Evolutionary conservation across 2,329 filamentous ascomycete species (phyloP), one percentile per base, ranked within the genome.

Genomic region (Trichoderma simmonsii): DNA sequence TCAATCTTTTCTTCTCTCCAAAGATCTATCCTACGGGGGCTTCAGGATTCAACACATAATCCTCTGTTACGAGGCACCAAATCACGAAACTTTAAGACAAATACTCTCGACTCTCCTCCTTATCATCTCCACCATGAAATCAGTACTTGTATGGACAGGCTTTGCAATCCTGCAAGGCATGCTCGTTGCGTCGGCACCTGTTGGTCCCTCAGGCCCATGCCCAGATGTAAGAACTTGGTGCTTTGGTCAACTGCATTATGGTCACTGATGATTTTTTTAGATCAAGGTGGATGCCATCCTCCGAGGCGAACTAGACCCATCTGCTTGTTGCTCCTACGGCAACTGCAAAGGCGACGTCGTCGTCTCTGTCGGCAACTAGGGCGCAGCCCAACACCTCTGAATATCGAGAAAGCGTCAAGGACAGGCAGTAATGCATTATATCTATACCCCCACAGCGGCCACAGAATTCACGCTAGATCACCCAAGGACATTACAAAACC

Each of bases 291-390:
- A 82, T 73, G 79, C 79, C 15, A 88, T 88, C 51, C 82, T 88
- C 61, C 83, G 79, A 32, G 85, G 86, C 68, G 77, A 83, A 32
- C 80, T 86, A 72, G 81, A 82, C 24, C 82, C 85, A n/a, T 83
- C 86, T 32, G 83, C 79, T 14, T 88, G 86, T 78, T 88, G 86
- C 77, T 85, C 84, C n/a, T 87, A 88, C 73, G 86, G 86, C 64
- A 80, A 80, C 39, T 88, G 86, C 79, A 84, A 85, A 70, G 83
- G 83, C 68, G 83, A 86, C 72, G 84, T 87, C 62, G 84, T 87
- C 57, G 76, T 86, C 66, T 81, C 82, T 11, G 85, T 86, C 77
- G 81, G 80, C 68, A 81, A 77, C 76, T 75, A 39, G 75, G 28
- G 15, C 15, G 21, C 21, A 28, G 1, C 21, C 15, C 2, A 30